A percentile compares a stretch with the other conserved stretches of the same genome.
phyloP scores from a whole-genome alignment of 148 eudicot species.

The Cornus florida region DNA sequence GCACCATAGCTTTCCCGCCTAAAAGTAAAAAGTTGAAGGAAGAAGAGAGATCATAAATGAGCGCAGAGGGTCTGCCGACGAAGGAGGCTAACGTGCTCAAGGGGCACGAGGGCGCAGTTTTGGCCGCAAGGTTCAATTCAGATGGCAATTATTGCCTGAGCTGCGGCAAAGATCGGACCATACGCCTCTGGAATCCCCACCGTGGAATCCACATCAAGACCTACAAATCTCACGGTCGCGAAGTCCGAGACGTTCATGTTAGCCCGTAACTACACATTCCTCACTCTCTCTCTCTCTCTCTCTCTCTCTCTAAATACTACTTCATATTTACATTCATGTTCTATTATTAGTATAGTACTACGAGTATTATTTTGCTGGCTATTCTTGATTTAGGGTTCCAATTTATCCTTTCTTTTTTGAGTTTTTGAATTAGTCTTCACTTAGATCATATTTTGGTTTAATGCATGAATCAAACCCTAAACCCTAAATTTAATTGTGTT shows the following conservation, averaged over 20 bases:
- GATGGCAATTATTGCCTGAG: constrained; percentile 72
- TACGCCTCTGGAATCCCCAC: constrained; percentile 89
- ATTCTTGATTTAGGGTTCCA: background rate
- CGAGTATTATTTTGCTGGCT: background rate
- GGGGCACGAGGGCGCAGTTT: constrained; percentile 76
- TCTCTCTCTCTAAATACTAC: background rate
- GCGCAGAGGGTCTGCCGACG: constrained; percentile 42
- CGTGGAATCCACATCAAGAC: constrained; percentile 86
- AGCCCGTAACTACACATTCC: constrained; percentile 30
- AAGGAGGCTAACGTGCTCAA: constrained; percentile 53
- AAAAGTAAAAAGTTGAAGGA: background rate
- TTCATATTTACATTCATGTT: background rate
- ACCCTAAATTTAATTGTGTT: background rate
- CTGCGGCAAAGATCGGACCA: constrained; percentile 78
- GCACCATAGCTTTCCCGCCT: background rate
- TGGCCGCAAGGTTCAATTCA: constrained; percentile 62
- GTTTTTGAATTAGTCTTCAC: background rate
- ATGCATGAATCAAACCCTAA: background rate
- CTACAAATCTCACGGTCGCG: constrained; percentile 80
- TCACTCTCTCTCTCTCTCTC: constrained; percentile 11
- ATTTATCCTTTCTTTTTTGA: background rate
- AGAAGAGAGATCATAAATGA: constrained; percentile 19
- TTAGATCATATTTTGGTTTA: background rate
- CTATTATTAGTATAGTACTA: too few relatives aligned
- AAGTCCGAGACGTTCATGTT: constrained; percentile 77